Conservation (phyloP, 805 yeast species). For the Spathaspora hagerdaliae region DNA sequence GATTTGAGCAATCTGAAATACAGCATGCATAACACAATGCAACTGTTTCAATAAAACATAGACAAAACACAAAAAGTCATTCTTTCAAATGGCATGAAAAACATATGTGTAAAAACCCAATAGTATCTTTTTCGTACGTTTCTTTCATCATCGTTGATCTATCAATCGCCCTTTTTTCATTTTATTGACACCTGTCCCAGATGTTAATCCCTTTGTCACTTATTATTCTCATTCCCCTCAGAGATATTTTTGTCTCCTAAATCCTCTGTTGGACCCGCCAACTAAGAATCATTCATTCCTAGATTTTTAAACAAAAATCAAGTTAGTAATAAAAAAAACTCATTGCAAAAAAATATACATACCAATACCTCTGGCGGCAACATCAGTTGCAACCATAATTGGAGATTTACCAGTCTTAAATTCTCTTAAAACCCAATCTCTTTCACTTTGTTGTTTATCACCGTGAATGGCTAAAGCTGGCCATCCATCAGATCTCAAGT, state of each 20-base stretch:
- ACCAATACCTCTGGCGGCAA: conserved; percentile 99
- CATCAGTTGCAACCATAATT: conserved; percentile 98
- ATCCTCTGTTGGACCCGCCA: not conserved
- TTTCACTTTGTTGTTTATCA: conserved; percentile 95
- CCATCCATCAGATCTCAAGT: conserved; percentile 95
- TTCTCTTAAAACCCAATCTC: conserved; percentile 97
- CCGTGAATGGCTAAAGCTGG: conserved; percentile 99
- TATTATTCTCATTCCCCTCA: not conserved
- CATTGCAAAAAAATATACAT: conserved; percentile 43
- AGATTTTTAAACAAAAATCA: not conserved
- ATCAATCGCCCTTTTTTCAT: not conserved
- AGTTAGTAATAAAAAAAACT: conserved; percentile 8
- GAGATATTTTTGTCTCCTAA: not conserved
- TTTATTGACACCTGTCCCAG: not conserved
- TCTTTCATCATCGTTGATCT: not conserved
- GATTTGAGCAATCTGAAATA: too few relatives aligned
- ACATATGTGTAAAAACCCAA: not conserved
- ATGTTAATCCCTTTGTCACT: not conserved
- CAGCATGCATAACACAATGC: too few relatives aligned
- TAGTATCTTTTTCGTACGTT: not conserved
- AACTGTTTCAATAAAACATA: too few relatives aligned
- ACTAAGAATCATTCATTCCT: not conserved
- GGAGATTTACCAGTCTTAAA: conserved; percentile 91
- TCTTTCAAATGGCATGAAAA: not conserved
- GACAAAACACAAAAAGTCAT: not conserved